Evolutionary conservation across 345 rosid species (phyloP).

Genomic region (Eucalyptus marginata): DNA sequence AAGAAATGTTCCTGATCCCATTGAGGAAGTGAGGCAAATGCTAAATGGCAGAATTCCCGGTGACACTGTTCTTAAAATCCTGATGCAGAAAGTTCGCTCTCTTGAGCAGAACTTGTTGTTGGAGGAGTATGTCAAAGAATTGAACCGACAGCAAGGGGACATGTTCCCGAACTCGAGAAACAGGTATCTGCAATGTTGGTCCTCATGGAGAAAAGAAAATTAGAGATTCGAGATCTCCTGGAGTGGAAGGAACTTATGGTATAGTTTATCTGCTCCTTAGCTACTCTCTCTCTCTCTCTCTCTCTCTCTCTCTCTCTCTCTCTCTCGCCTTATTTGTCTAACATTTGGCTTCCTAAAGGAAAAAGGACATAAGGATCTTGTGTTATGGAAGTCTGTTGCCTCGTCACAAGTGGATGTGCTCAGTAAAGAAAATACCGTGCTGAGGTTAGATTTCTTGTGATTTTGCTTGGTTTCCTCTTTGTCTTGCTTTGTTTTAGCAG

Average conservation of each 20-base stretch:
- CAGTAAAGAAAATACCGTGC: conserved; percentile 41
- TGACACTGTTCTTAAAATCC: conserved; percentile 66
- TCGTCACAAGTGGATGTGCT: conserved; percentile 46
- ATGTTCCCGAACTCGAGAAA: conserved; percentile 38
- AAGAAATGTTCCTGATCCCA: conserved; percentile 36
- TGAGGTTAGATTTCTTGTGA: conserved; percentile 43
- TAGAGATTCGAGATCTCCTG: conserved; percentile 38
- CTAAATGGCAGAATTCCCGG: conserved; percentile 46
- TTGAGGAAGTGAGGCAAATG: conserved; percentile 50
- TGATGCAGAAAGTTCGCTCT: conserved; percentile 85
- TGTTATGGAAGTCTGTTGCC: conserved; percentile 54
- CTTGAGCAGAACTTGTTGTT: conserved; percentile 63
- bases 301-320: not conserved
- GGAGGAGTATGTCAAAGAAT: conserved; percentile 64
- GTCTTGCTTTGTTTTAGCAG: not conserved
- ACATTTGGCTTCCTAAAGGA: conserved; percentile 24
- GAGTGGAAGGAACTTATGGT: conserved; percentile 66
- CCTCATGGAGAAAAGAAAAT: conserved; percentile 41
- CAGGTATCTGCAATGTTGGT: conserved; percentile 38
- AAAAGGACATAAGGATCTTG: conserved; percentile 28
- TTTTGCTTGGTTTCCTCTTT: not conserved
- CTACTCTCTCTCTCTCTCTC: not conserved
- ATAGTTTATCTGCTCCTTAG: not conserved
- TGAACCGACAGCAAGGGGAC: conserved; percentile 42
- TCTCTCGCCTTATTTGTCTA: not conserved